Percentiles rank a stretch among this genome's conserved stretches.
Conservation (phyloP, 768 basidiomycete genomes). For the Kwoniella sp. region DNA sequence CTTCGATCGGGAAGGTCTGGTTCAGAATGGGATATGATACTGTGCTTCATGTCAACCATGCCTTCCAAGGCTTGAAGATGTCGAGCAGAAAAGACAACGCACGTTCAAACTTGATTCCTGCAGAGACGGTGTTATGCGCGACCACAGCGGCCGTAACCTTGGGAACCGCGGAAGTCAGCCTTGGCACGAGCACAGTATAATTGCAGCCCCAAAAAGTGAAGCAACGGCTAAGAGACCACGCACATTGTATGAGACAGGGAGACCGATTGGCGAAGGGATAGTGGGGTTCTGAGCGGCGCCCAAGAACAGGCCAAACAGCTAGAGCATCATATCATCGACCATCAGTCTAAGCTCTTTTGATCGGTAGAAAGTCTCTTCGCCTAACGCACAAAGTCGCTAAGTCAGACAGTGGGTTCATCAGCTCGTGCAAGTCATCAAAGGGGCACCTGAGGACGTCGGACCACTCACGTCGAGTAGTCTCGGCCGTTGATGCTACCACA, state of each 20-base stretch:
- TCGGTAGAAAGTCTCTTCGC: background rate
- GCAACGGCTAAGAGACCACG: background rate
- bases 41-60: background rate
- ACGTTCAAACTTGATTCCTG: constrained; percentile 33
- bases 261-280: constrained; percentile 31
- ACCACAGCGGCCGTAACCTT: constrained; percentile 29
- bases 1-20: constrained; percentile 35
- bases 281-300: constrained; percentile 24
- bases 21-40: constrained; percentile 32
- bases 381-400: constrained; percentile 27
- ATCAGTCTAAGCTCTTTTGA: background rate
- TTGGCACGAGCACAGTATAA: background rate
- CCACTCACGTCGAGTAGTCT: constrained; percentile 37
- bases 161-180: too few relatives aligned
- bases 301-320: constrained; percentile 42
- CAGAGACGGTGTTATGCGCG: constrained; percentile 25
- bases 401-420: background rate
- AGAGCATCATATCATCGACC: too few relatives aligned
- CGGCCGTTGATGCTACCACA: constrained; percentile 31
- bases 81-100: constrained; percentile 1
- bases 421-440: background rate
- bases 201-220: background rate
- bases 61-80: background rate
- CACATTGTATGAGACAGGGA: constrained; percentile 35
- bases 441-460: background rate